Base-by-base conservation (phyloP, 1,284 basidiomycete species). In the Fomitopsis palustris region DNA sequence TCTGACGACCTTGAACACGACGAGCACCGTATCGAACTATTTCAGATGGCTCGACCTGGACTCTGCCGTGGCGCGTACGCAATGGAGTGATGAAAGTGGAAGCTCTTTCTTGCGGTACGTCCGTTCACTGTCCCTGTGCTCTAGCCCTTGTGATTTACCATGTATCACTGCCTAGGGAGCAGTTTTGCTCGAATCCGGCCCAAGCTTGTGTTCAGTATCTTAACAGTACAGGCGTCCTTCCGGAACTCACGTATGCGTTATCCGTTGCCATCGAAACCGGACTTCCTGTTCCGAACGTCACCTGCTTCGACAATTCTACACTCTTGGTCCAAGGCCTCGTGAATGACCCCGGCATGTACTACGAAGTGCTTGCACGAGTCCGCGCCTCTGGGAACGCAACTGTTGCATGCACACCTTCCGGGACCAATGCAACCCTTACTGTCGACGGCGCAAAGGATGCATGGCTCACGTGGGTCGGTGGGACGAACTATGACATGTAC, bases 11-110 rank as follows among this genome's bases (percentile, higher is more conserved):
- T 62, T 88, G 19, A 67, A 80, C 55, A 64, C 71, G 1, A 76
- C 72, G 2, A 80, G 76, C 0, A 43, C 70, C 1, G 70, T 80
- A 3, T 76, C 79, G 0, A 72, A 81, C 62, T 90, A 86, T 65
- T 75, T 70, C 23, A 78, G 89, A 43, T 91, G 85, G 83, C 76
- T 91, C 35, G 87, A 91, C 62, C 71, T 91, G 33, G 88, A 91
- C 60, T 70, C 80, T 60, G 87, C 78, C 1, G 70, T 87, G 31
- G 76, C 80, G 9, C 77, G 79, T 45, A 82, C 86, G 0, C 74
- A 74, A 2, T 91, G 88, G 88, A 79, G 78, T 0, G 81, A 87
- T 65, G 74, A 47, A 6, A 29, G 68, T 21, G 74, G 74, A 35
- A 69, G 65, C 2, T 72, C 72, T 9, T 81, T 82, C 54, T 69